These are phyloP conservation scores for Calonectria honghensis DNA, from an alignment of 2,329 filamentous ascomycete species.

Conservation along the genomic window DNA sequence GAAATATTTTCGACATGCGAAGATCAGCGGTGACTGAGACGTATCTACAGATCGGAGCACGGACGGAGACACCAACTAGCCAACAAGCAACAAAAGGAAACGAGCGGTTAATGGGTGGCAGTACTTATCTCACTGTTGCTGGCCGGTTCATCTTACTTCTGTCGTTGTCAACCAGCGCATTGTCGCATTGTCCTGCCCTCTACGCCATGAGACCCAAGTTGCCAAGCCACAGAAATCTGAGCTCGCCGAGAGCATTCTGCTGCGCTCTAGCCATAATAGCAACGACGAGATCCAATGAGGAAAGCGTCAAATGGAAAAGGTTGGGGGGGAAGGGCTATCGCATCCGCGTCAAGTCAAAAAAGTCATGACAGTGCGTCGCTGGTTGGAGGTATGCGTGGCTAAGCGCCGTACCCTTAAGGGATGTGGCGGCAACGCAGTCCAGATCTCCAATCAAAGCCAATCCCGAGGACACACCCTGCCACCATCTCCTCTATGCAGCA, in stretches of 20 bases:
- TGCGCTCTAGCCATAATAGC: background rate
- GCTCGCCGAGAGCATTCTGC: background rate
- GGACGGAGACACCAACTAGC: background rate
- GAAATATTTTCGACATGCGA: constrained; percentile 99
- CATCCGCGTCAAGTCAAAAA: constrained; percentile 9
- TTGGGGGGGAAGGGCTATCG: background rate
- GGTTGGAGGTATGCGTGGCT: constrained; percentile 21
- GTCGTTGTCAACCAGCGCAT: background rate
- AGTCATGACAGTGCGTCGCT: background rate
- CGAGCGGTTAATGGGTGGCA: background rate
- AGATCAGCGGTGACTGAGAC: constrained; percentile 81
- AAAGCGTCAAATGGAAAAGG: background rate
- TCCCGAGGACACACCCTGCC: background rate
- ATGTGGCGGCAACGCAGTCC: constrained; percentile 32
- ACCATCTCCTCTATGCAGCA: constrained; percentile 15
- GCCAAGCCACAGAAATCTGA: background rate
- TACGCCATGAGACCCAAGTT: constrained; percentile 2
- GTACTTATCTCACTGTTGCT: background rate
- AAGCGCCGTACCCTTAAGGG: constrained; percentile 34
- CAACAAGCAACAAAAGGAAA: background rate
- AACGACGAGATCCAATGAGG: background rate
- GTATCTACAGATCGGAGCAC: background rate
- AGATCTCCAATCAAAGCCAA: constrained; percentile 30
- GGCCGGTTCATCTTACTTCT: background rate
- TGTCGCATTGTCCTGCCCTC: background rate